These are phyloP conservation scores for Cladosporium sp. DNA, from an alignment of 2,329 filamentous ascomycete genomes.

Conservation along the genomic window DNA sequence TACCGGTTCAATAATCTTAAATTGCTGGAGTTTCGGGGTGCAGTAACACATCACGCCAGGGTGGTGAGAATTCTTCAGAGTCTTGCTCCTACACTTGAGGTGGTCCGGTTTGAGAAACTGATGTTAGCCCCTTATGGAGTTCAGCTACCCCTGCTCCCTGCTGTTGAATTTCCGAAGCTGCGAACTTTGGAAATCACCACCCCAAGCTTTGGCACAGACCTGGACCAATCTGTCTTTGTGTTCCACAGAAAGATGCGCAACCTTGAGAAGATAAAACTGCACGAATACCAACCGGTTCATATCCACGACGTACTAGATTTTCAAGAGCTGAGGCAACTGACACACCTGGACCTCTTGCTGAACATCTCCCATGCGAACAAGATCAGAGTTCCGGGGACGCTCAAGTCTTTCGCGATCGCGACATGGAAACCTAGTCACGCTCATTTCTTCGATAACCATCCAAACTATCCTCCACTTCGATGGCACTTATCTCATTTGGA, in stretches of 20 bases:
- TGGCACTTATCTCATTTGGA: background rate
- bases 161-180: background rate
- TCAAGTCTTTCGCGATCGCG: slow-evolving; percentile 3
- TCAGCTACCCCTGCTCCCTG: background rate
- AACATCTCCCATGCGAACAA: background rate
- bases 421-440: background rate
- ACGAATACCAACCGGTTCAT: background rate
- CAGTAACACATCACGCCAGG: no score
- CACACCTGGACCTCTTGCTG: background rate
- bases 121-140: background rate
- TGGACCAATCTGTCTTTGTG: no score
- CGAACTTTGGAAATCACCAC: background rate
- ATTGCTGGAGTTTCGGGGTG: slow-evolving; percentile 15
- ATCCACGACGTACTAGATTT: background rate
- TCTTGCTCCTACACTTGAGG: background rate
- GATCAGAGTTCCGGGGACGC: background rate
- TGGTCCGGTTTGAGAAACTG: background rate
- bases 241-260: background rate
- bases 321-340: background rate
- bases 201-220: no score
- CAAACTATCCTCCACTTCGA: background rate
- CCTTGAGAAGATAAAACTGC: background rate
- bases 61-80: no score
- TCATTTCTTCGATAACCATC: background rate
- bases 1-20: slow-evolving; percentile 18